These are phyloP conservation scores for Ascochyta fabae DNA, from an alignment of 2,329 filamentous ascomycete species.

Conservation along the genomic window DNA sequence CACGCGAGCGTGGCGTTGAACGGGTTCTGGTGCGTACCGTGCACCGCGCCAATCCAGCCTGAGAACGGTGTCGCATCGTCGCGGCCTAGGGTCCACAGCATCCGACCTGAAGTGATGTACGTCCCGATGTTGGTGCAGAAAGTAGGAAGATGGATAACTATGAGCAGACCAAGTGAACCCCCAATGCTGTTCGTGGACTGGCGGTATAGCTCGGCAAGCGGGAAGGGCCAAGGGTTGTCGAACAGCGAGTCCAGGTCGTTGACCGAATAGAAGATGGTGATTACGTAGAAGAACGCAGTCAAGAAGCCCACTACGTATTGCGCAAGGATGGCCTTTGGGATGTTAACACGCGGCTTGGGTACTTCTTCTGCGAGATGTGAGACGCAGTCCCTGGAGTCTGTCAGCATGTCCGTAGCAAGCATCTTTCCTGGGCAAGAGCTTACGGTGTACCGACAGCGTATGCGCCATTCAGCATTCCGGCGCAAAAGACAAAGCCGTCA, in stretches of 20 bases:
- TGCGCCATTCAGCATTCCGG: slow-evolving; percentile 72
- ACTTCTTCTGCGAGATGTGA: slow-evolving; percentile 68
- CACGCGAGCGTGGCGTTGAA: slow-evolving; percentile 63
- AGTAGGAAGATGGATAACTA: slow-evolving; percentile 62
- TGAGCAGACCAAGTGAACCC: slow-evolving; percentile 54
- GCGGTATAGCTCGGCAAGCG: slow-evolving; percentile 70
- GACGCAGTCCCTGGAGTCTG: slow-evolving; percentile 60
- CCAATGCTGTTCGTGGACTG: slow-evolving; percentile 53
- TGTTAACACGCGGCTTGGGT: slow-evolving; percentile 44
- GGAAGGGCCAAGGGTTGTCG: slow-evolving; percentile 59
- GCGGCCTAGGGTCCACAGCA: slow-evolving; percentile 67
- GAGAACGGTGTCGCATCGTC: slow-evolving; percentile 64
- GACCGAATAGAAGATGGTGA: slow-evolving; percentile 62
- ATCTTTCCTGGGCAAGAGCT: slow-evolving; percentile 1
- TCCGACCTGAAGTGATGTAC: slow-evolving; percentile 67
- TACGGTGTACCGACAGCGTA: slow-evolving; percentile 69
- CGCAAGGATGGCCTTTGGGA: slow-evolving; percentile 51
- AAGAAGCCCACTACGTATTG: slow-evolving; percentile 47
- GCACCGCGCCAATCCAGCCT: slow-evolving; percentile 56
- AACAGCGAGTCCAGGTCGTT: slow-evolving; percentile 64
- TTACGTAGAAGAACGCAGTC: slow-evolving; percentile 48
- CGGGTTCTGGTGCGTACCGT: slow-evolving; percentile 56
- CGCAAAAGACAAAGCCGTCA: slow-evolving; percentile 68
- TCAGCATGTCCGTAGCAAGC: slow-evolving; percentile 2
- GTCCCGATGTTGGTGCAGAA: slow-evolving; percentile 61